phyloP scores from a whole-genome alignment of 164 flowering plant species.

The Litsea cubeba region DNA sequence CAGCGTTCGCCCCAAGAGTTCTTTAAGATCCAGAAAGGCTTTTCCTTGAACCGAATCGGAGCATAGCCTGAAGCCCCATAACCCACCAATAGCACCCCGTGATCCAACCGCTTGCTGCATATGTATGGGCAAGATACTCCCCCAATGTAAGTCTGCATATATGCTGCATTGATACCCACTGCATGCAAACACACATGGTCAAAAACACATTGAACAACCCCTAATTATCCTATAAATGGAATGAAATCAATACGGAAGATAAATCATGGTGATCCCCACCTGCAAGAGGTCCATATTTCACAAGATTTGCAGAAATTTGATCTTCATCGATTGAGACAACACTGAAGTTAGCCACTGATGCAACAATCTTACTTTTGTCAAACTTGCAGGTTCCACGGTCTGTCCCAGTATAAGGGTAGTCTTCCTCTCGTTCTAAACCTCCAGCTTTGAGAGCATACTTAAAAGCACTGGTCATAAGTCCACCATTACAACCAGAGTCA shows the following conservation, averaged over 20 bases:
- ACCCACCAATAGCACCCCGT: conserved; percentile 87
- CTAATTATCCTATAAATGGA: not conserved
- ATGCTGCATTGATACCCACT: conserved; percentile 95
- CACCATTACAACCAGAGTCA: conserved; percentile 92
- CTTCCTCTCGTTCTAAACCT: conserved; percentile 87
- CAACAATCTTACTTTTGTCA: conserved; percentile 79
- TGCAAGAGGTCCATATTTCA: conserved; percentile 92
- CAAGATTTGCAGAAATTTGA: conserved; percentile 94
- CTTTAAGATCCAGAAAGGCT: conserved; percentile 94
- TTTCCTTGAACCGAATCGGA: conserved; percentile 66
- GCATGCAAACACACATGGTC: conserved; percentile 22
- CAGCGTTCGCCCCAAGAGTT: conserved; percentile 93
- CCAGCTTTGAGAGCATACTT: conserved; percentile 87
- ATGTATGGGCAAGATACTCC: conserved; percentile 94
- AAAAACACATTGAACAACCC: not conserved
- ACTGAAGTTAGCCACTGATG: conserved; percentile 82
- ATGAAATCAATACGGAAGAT: not conserved
- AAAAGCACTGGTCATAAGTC: conserved; percentile 92
- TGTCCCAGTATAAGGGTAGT: conserved; percentile 89
- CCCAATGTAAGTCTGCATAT: conserved; percentile 84
- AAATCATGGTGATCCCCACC: conserved; percentile 25
- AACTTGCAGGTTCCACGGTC: conserved; percentile 79
- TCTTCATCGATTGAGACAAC: conserved; percentile 90
- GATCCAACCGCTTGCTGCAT: conserved; percentile 63
- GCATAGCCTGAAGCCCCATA: conserved; percentile 74